phyloP scores from a whole-genome alignment of 1,139 yeast species.

The Geotrichum europaeum region DNA sequence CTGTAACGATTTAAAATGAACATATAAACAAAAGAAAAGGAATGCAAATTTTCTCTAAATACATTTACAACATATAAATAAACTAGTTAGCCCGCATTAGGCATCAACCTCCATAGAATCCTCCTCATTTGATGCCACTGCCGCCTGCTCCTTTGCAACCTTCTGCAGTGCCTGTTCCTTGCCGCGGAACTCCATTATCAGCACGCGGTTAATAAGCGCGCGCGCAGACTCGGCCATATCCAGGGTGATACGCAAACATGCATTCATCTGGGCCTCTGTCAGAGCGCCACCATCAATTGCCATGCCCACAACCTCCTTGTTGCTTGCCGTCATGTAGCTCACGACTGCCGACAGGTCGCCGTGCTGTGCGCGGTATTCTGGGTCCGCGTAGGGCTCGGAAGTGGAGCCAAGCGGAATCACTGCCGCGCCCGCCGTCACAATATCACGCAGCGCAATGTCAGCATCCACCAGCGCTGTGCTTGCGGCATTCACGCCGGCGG shows the following conservation, averaged over 20 bases:
- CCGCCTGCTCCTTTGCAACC: not conserved
- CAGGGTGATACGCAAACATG: conserved; percentile 4
- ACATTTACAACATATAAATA: not conserved
- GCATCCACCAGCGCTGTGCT: conserved; percentile 78
- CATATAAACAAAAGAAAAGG: not conserved
- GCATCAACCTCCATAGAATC: conserved; percentile 2
- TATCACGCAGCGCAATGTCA: conserved; percentile 69
- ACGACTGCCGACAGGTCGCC: conserved; percentile 40
- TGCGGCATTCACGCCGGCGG: conserved; percentile 49
- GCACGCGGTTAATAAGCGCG: conserved; percentile 10
- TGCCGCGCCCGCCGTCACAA: conserved; percentile 66
- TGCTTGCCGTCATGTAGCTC: conserved; percentile 49
- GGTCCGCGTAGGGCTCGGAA: conserved; percentile 17
- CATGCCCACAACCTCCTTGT: conserved; percentile 50
- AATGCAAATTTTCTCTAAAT: not conserved
- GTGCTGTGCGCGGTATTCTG: conserved; percentile 22
- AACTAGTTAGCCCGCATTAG: not conserved
- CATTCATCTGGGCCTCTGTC: conserved; percentile 20
- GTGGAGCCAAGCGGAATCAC: conserved; percentile 3
- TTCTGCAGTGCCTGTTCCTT: conserved; percentile 12
- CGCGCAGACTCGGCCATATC: conserved; percentile 9
- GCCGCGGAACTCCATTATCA: conserved; percentile 13
- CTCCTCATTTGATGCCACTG: not conserved
- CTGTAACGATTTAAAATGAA: no score
- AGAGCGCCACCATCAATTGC: conserved; percentile 38